phyloP scores from a whole-genome alignment of 1,284 basidiomycete species.

The Testicularia cyperi region DNA sequence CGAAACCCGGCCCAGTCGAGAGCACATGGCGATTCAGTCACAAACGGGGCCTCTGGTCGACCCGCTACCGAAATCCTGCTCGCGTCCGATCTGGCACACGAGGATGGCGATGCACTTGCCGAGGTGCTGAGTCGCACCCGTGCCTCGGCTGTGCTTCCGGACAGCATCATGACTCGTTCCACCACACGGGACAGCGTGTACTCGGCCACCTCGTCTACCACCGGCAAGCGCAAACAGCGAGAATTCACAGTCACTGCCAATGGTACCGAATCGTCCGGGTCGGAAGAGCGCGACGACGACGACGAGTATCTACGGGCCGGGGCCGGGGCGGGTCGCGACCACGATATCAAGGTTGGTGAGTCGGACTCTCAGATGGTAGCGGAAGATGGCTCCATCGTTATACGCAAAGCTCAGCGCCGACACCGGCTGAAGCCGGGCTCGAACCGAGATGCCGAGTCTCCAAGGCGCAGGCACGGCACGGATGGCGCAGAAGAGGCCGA shows the following conservation, averaged over 20 bases:
- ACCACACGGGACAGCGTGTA: constrained; percentile 29
- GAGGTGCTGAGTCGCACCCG: constrained; percentile 40
- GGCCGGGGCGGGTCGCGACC: too few relatives aligned
- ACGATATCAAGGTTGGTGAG: too few relatives aligned
- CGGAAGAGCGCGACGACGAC: constrained; percentile 7
- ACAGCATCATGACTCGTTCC: constrained; percentile 34
- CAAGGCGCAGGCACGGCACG: too few relatives aligned
- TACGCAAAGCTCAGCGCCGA: not conserved
- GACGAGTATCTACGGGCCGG: too few relatives aligned
- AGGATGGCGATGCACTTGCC: constrained; percentile 39
- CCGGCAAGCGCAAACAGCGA: constrained; percentile 48
- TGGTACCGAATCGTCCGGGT: constrained; percentile 37
- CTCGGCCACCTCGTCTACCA: constrained; percentile 19
- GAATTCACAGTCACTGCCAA: constrained; percentile 50
- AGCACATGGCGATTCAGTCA: not conserved
- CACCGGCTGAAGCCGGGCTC: not conserved
- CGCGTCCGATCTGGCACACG: constrained; percentile 17
- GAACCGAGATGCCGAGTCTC: too few relatives aligned
- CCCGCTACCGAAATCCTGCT: constrained; percentile 10
- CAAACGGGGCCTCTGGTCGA: not conserved
- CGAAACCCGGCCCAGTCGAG: not conserved
- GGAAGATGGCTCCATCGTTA: constrained; percentile 10
- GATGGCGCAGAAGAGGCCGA: too few relatives aligned
- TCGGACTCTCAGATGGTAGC: too few relatives aligned
- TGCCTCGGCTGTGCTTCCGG: constrained; percentile 30